Evolutionary conservation across 768 basidiomycete species (phyloP), one percentile per base, ranked within the genome.

Genomic region (Dentipellis sp.): DNA sequence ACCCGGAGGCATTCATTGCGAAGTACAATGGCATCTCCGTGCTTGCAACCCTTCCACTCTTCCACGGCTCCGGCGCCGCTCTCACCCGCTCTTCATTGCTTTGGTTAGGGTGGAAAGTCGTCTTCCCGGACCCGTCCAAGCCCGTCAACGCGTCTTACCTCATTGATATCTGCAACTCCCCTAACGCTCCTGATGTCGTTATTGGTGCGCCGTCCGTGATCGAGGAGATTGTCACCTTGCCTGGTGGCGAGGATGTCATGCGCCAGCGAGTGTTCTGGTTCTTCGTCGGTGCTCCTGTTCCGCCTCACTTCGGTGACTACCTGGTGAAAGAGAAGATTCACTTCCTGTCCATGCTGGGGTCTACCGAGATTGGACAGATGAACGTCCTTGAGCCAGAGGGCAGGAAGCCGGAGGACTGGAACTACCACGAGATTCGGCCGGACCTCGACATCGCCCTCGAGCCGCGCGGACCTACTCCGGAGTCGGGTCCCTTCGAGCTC

Each of bases 361-460:
- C 45, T 22, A 55, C 54, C 11, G 54, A 55, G 54, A 50, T 55
- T 19, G 54, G 54, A 17, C 54, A 55, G 54, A 55, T 55, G 54
- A 55, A 55, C 46, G 54, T 55, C 54, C 34, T 55, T 2, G 54
- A 55, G 36, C 54, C 54, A 10, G 54, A 55, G 21, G 54, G 54
- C 14, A 12, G 54, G 14, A 38, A 29, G 34, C 45, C 54, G 21
- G 40, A 55, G 34, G 54, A 55, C 54, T 55, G 54, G 54, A 42
- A 49, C 36, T 55, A 55, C 54, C 54, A 55, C 35, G 54, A 55
- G 36, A 55, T 55, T 51, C 16, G 64, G 63, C 53, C 64, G 59
- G 64, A 58, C 60, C 23, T 65, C 64, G 39, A 35, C 64, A 39
- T 56, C 56, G 7, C 14, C 64, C 16, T 62, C 61, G 19, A 34